Percentiles rank a stretch among this genome's conserved stretches.
These are phyloP conservation scores for Fomitopsis betulina DNA, from an alignment of 1,284 basidiomycete species.

Conservation along the genomic window DNA sequence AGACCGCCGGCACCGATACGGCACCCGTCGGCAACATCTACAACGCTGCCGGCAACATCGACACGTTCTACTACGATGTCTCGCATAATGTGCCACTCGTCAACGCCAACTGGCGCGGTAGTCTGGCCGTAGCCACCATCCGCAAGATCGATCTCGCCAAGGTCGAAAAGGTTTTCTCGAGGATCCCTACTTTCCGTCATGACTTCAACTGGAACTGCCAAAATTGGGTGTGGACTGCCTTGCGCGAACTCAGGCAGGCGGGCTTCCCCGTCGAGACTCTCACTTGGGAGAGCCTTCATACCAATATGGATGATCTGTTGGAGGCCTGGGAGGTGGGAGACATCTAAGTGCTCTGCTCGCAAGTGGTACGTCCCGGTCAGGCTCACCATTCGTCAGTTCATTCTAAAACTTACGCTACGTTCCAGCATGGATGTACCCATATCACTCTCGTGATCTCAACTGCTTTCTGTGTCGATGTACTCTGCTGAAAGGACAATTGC, in stretches of 20 bases:
- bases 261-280: constrained; percentile 13
- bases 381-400: not conserved
- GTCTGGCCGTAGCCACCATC: constrained; percentile 15
- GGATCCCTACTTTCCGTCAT: constrained; percentile 14
- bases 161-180: constrained; percentile 15
- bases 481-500: not conserved
- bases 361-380: no score
- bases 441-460: not conserved
- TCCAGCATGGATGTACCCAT: not conserved
- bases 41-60: constrained; percentile 19
- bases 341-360: not conserved
- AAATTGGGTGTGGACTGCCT: constrained; percentile 16
- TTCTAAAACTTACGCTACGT: no score
- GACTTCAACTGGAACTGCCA: constrained; percentile 19
- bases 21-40: constrained; percentile 14
- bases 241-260: constrained; percentile 15
- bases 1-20: constrained; percentile 13
- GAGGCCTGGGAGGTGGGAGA: constrained; percentile 17
- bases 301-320: constrained; percentile 13
- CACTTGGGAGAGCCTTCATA: constrained; percentile 11
- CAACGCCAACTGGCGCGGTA: constrained; percentile 18
- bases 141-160: constrained; percentile 9
- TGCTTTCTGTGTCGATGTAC: not conserved
- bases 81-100: constrained; percentile 11
- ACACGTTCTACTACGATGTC: constrained; percentile 18